Percentiles rank a stretch among this genome's conserved stretches.
Evolutionary conservation across 129 eudicot genomes (phyloP).

Genomic region (sunflower (Helianthus annuus)): HanXRQr2.0-SUNRISE NC_035436.2:127786627-127787126

Average conservation of each 20-base stretch:
- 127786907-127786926: slow-evolving; percentile 51
- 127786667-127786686: slow-evolving; percentile 76
- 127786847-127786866: slow-evolving; percentile 78
- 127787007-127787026: slow-evolving; percentile 76
- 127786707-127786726: slow-evolving; percentile 73
- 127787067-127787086: slow-evolving; percentile 89
- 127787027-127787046: slow-evolving; percentile 90
- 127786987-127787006: slow-evolving; percentile 64
- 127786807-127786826: slow-evolving; percentile 53
- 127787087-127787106: slow-evolving; percentile 59
- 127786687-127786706: slow-evolving; percentile 70
- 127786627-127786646: slow-evolving; percentile 56
- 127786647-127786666: slow-evolving; percentile 47
- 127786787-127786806: slow-evolving; percentile 81
- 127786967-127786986: slow-evolving; percentile 63
- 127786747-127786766: slow-evolving; percentile 24
- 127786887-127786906: slow-evolving; percentile 67
- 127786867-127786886: slow-evolving; percentile 83
- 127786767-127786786: slow-evolving; percentile 38
- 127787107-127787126: slow-evolving; percentile 62
- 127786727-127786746: slow-evolving; percentile 87
- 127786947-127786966: slow-evolving; percentile 69
- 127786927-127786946: slow-evolving; percentile 75
- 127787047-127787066: slow-evolving; percentile 75
- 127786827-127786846: slow-evolving; percentile 74